phyloP scores from a whole-genome alignment of 2,329 filamentous ascomycete species.

The Bipolaris zeicola region DNA sequence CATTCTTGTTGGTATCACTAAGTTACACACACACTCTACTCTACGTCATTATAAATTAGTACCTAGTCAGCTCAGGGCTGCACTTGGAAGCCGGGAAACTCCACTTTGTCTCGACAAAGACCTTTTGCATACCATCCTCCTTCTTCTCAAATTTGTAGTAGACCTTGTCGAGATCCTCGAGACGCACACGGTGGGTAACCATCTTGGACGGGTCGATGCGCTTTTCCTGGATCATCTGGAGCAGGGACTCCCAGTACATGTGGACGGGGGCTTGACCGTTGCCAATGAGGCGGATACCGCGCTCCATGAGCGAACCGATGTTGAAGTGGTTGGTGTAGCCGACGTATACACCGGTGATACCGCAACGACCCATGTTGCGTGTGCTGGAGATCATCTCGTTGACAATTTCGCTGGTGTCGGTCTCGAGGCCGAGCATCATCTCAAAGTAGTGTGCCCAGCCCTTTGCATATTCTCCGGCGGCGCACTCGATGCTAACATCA shows the following conservation, averaged over 20 bases:
- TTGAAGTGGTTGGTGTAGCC: conserved; percentile 80
- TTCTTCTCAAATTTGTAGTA: conserved; percentile 70
- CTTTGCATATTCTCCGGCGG: conserved; percentile 67
- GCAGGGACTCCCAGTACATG: conserved; percentile 80
- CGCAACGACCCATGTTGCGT: conserved; percentile 72
- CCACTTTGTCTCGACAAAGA: conserved; percentile 68
- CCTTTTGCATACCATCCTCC: conserved; percentile 79
- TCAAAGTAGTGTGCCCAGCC: conserved; percentile 66
- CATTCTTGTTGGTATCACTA: conserved; percentile 7
- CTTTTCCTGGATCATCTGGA: conserved; percentile 68
- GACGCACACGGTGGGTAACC: conserved; percentile 73
- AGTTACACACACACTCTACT: conserved; percentile 1
- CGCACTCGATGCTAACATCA: conserved; percentile 74
- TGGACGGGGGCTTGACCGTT: conserved; percentile 76
- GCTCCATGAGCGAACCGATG: conserved; percentile 83
- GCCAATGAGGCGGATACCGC: conserved; percentile 78
- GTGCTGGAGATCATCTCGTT: conserved; percentile 82
- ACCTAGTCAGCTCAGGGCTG: conserved; percentile 58
- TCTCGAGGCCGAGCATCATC: conserved; percentile 71
- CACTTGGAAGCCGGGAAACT: conserved; percentile 58
- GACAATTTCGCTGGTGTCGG: conserved; percentile 79
- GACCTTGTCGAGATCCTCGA: conserved; percentile 58
- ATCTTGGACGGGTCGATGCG: conserved; percentile 78
- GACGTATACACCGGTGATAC: conserved; percentile 75
- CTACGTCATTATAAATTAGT: conserved; percentile 19